A percentile compares a stretch with the other conserved stretches of the same genome.
phyloP scores from a whole-genome alignment of 1,284 basidiomycete genomes.

The Schizopora paradoxa region DNA sequence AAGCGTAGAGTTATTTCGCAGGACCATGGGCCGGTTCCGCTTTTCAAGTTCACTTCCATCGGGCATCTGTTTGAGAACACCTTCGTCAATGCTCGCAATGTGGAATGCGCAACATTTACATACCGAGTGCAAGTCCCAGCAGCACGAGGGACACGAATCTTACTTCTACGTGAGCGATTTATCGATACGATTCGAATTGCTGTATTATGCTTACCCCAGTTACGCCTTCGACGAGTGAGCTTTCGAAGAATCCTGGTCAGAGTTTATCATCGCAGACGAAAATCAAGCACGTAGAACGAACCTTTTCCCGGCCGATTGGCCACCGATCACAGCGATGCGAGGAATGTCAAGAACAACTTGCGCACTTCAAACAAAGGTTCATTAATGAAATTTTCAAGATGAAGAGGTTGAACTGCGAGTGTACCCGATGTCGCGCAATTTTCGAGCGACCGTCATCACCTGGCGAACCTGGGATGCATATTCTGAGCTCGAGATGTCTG shows the following conservation, averaged over 20 bases:
- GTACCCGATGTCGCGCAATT: slow-evolving; percentile 14
- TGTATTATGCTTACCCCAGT: slow-evolving; percentile 17
- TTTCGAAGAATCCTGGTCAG: slow-evolving; percentile 1
- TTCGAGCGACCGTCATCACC: slow-evolving; percentile 8
- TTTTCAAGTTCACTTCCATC: slow-evolving; percentile 24
- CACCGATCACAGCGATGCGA: slow-evolving; percentile 25
- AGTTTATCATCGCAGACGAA: neutral
- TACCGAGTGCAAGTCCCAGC: slow-evolving; percentile 26
- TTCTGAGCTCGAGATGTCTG: slow-evolving; percentile 2
- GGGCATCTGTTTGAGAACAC: slow-evolving; percentile 23
- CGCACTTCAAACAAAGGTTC: slow-evolving; percentile 21
- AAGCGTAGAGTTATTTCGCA: slow-evolving; percentile 32
- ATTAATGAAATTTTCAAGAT: slow-evolving; percentile 30
- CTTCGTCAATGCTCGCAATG: neutral
- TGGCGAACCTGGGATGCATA: slow-evolving; percentile 7
- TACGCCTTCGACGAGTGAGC: slow-evolving; percentile 25
- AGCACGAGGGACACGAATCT: slow-evolving; percentile 24
- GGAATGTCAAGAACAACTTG: slow-evolving; percentile 24
- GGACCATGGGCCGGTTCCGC: slow-evolving; percentile 26
- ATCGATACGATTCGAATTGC: neutral
- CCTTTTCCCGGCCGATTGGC: slow-evolving; percentile 25
- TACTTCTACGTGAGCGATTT: too few species aligned
- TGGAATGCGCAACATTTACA: neutral
- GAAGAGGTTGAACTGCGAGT: neutral
- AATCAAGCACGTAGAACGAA: neutral